Conservation (phyloP, 2,329 filamentous ascomycete species). For the Geoglossum cookeanum region DNA sequence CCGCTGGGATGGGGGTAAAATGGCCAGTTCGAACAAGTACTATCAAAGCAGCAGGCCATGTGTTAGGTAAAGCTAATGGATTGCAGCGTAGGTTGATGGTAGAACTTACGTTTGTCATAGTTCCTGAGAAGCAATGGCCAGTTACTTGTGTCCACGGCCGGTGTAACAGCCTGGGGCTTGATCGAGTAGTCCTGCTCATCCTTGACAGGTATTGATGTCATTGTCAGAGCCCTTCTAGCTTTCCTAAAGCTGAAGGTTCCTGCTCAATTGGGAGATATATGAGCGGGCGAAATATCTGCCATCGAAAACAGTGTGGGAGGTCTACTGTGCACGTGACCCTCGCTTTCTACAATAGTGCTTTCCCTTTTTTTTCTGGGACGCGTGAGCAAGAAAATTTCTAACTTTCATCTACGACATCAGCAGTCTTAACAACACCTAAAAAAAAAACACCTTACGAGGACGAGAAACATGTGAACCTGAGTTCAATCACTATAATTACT, state of each 20-base stretch:
- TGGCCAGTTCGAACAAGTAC: constrained; percentile 87
- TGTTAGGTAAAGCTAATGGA: constrained; percentile 3
- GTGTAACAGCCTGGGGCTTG: constrained; percentile 72
- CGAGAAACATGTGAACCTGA: no score
- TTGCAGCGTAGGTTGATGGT: constrained; percentile 8
- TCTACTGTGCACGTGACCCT: neutral
- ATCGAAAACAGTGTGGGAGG: neutral
- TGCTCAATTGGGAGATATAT: neutral
- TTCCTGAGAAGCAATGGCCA: constrained; percentile 94
- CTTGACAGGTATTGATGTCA: constrained; percentile 30
- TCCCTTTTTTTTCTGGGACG: no score
- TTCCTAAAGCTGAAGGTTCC: neutral
- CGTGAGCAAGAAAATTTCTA: no score
- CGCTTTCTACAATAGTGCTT: no score
- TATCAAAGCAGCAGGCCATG: constrained; percentile 20
- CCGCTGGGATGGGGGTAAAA: constrained; percentile 90
- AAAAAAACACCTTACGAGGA: no score
- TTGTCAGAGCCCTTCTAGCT: constrained; percentile 15
- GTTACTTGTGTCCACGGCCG: constrained; percentile 64
- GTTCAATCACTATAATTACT: no score
- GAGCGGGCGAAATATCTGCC: neutral
- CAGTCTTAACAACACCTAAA: no score
- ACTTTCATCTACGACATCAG: no score
- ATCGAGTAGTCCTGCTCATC: constrained; percentile 63
- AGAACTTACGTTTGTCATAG: constrained; percentile 66